These are phyloP conservation scores for Tylopilus sp. DNA, from an alignment of 768 basidiomycete species.

Conservation along the genomic window DNA sequence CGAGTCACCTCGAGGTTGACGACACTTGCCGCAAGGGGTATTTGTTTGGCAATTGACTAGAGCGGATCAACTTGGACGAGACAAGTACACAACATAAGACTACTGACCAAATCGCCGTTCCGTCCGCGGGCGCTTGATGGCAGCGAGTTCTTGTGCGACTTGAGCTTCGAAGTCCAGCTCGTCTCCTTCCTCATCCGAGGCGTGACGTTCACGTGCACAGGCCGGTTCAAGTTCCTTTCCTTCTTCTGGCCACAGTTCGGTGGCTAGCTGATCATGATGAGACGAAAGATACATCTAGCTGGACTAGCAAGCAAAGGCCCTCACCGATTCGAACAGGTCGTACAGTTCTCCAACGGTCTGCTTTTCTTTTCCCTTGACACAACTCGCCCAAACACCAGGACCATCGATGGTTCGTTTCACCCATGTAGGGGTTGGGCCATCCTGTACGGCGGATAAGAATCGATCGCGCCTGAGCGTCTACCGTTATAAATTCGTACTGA, in stretches of 20 bases:
- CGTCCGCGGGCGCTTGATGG: conserved; percentile 62
- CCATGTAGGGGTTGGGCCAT: conserved; percentile 62
- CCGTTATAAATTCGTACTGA: conserved; percentile 40
- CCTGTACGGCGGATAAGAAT: conserved; percentile 36
- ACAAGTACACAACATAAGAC: background rate
- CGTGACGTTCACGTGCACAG: conserved; percentile 24
- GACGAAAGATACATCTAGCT: background rate
- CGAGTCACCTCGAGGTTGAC: background rate
- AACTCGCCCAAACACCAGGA: conserved; percentile 84
- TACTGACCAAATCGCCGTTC: conserved; percentile 64
- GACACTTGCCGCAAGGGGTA: conserved; percentile 63
- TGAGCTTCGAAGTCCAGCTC: conserved; percentile 62
- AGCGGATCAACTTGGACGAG: conserved; percentile 6
- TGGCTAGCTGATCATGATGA: conserved; percentile 51
- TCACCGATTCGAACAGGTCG: conserved; percentile 74
- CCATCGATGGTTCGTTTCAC: conserved; percentile 66
- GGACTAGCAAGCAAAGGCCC: conserved; percentile 20
- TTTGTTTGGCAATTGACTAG: conserved; percentile 76
- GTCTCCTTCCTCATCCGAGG: conserved; percentile 36
- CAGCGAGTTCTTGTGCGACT: conserved; percentile 66
- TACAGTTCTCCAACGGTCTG: conserved; percentile 73
- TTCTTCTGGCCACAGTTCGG: conserved; percentile 64
- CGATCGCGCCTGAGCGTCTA: background rate
- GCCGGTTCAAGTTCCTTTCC: conserved; percentile 22
- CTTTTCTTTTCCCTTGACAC: conserved; percentile 81